phyloP scores from a whole-genome alignment of 2,329 filamentous ascomycete species.

The Sporothrix globosa region DNA sequence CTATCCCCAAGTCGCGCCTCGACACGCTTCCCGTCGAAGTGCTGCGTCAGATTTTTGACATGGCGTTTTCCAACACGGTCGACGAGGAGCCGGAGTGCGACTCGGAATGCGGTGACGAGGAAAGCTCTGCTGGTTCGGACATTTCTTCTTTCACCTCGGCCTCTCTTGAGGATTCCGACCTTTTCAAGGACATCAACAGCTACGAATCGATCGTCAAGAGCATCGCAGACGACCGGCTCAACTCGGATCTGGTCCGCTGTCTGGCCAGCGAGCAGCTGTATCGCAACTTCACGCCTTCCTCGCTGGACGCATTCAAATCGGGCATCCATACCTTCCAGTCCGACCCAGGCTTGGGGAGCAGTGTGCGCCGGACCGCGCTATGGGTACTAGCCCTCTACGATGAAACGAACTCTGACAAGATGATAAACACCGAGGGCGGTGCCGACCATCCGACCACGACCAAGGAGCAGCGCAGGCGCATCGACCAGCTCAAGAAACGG shows the following conservation, averaged over 20 bases:
- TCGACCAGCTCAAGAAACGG: background rate
- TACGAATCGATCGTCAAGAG: background rate
- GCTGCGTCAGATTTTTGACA: background rate
- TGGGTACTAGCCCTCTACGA: background rate
- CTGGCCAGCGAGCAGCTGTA: background rate
- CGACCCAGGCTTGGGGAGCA: background rate
- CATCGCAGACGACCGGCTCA: background rate
- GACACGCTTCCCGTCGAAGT: constrained; percentile 11
- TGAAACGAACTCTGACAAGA: too few relatives aligned
- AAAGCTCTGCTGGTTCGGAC: too few relatives aligned
- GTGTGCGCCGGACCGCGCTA: background rate
- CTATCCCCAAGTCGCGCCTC: background rate
- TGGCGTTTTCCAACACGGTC: background rate
- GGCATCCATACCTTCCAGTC: background rate
- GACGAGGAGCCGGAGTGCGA: background rate
- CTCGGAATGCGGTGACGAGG: background rate
- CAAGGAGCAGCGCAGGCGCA: background rate
- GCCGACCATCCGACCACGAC: background rate
- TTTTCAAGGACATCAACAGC: too few relatives aligned
- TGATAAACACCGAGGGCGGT: background rate
- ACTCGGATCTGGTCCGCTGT: constrained; percentile 2
- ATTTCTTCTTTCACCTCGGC: too few relatives aligned
- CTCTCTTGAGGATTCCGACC: too few relatives aligned
- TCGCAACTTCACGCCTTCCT: background rate
- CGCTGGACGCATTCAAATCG: background rate